Base-by-base conservation (phyloP, 352 stramenopile genomes). In the Aphanomyces euteiches region DNA sequence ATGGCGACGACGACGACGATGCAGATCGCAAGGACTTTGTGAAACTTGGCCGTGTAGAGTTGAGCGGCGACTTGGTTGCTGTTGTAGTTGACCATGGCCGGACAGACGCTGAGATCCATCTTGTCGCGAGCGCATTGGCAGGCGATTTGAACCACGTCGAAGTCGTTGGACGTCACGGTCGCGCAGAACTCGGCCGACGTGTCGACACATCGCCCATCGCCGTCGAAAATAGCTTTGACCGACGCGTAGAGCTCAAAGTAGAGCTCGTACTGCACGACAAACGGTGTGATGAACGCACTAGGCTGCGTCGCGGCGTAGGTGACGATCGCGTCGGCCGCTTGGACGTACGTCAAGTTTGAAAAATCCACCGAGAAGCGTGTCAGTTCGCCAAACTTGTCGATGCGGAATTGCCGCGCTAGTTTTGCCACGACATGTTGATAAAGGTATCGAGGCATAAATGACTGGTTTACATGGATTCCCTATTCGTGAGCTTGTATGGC, bases 381-480 rank as follows among this genome's bases (percentile, higher is more conserved):
- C 34, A 76, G 75, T 60, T 89, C 82, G 40, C 75, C 71, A 56
- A 87, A 86, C 64, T 86, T 85, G 28, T 81, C 73, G n/a, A 89
- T 72, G 8, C 79, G 82, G 60, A 80, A 89, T 59, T 72, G 58
- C 17, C 72, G 79, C 17, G 72, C 80, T 54, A 85, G 53, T 47
- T 75, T 75, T 38, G 77, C 74, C 39, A 86, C 80, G 12, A 72
- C 78, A 48, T 28, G 28, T 28, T 28, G 28, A 28, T n/a, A 28
- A 28, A 28, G 28, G 0, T 28, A 2, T 28, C 28, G 28, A 28
- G 28, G 28, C 28, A 28, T 28, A 28, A 28, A 28, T 28, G 28
- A 28, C 28, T 28, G 28, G 28, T 28, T 21, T 41, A 61, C 50
- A 61, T 47, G 47, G 63, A 69, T 1, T 21, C 60, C 12, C 37